Percentiles rank a stretch among this genome's conserved stretches.
Evolutionary conservation across 306 rosid genomes (phyloP).

Genomic region (Rosa rugosa): DNA sequence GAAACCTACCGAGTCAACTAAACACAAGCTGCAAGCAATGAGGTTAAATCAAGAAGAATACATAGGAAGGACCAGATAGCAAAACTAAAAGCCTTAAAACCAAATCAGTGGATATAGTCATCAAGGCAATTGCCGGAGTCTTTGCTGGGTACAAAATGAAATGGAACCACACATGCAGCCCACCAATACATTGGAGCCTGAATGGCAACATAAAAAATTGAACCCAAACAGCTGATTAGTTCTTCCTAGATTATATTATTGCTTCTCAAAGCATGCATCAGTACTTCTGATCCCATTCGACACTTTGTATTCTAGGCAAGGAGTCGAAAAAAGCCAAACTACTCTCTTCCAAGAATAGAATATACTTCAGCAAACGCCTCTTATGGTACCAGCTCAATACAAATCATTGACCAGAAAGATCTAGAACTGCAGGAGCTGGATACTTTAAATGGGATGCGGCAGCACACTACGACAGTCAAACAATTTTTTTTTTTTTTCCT

Average conservation of each 20-base stretch:
- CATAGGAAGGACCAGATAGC: neutral
- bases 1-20: neutral
- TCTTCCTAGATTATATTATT: constrained; percentile 1
- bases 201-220: neutral
- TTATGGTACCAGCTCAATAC: neutral
- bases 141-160: neutral
- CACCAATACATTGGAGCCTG: neutral
- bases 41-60: neutral
- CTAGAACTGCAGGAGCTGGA: constrained; percentile 4
- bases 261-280: neutral
- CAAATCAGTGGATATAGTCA: neutral
- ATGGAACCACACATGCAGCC: neutral
- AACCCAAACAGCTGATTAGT: neutral
- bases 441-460: neutral
- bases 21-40: neutral
- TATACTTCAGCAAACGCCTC: neutral
- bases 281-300: neutral
- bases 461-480: neutral
- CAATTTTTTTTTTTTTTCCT: neutral
- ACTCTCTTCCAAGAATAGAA: neutral
- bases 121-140: neutral
- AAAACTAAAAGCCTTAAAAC: neutral
- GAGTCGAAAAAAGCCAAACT: neutral
- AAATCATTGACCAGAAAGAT: neutral
- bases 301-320: neutral